Conservation (phyloP, 2,329 filamentous ascomycete species). For the Botrytis fragariae region DNA sequence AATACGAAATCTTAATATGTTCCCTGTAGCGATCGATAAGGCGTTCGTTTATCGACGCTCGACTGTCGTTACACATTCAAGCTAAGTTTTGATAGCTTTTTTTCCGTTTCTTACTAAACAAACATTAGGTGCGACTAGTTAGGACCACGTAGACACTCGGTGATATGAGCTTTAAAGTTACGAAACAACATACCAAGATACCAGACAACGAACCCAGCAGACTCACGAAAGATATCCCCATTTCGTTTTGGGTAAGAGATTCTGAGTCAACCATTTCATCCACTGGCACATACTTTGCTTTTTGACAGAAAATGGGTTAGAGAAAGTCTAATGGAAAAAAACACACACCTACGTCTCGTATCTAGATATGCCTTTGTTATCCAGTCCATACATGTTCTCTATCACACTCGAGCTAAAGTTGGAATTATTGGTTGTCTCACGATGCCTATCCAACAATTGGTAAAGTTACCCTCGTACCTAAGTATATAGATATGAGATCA, state of each 20-base stretch:
- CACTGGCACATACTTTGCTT: neutral
- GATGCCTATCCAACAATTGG: neutral
- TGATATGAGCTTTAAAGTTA: neutral
- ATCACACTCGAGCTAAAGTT: neutral
- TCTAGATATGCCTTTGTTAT: neutral
- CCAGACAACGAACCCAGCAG: neutral
- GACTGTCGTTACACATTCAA: neutral
- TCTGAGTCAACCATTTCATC: neutral
- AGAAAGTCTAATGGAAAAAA: neutral
- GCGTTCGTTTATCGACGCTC: neutral
- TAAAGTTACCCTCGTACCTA: neutral
- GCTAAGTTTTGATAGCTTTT: neutral
- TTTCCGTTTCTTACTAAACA: neutral
- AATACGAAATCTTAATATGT: neutral
- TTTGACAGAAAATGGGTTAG: neutral
- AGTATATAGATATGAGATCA: neutral
- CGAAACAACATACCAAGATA: neutral
- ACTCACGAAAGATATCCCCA: neutral
- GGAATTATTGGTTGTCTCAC: neutral
- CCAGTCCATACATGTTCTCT: neutral
- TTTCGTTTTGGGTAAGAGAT: neutral
- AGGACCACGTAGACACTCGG: neutral
- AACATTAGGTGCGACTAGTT: neutral
- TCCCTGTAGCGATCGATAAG: constrained; percentile 1
- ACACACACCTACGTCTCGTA: neutral